Conservation (phyloP, 768 basidiomycete genomes). For the Dacryopinax spathularia region DNA sequence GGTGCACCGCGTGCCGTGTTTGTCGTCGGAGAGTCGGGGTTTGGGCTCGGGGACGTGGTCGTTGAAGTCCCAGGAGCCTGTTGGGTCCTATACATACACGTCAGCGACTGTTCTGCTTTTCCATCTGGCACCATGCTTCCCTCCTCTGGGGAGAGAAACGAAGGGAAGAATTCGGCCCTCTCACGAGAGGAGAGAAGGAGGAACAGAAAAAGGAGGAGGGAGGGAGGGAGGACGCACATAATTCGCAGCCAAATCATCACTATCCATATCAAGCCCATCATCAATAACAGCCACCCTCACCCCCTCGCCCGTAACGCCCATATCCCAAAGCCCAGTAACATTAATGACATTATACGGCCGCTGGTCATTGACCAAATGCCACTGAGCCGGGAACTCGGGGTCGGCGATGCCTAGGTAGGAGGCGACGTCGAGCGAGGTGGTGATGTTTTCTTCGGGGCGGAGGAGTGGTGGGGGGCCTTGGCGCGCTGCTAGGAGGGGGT, state of each 20-base stretch:
- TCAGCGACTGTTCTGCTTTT: neutral
- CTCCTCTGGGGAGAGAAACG: neutral
- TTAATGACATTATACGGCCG: slow-evolving; percentile 72
- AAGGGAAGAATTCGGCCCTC: neutral
- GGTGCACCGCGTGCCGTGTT: slow-evolving; percentile 94
- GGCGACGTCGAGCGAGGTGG: slow-evolving; percentile 29
- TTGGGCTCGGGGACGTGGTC: slow-evolving; percentile 78
- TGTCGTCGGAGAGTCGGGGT: slow-evolving; percentile 78
- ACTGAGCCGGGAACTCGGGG: slow-evolving; percentile 72
- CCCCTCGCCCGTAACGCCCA: slow-evolving; percentile 76
- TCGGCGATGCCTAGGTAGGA: slow-evolving; percentile 56
- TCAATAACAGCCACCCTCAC: slow-evolving; percentile 82
- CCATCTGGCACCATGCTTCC: neutral
- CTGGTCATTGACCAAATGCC: slow-evolving; percentile 88
- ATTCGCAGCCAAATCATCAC: slow-evolving; percentile 73
- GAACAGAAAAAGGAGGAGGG: too few relatives aligned
- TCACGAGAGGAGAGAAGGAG: too few relatives aligned
- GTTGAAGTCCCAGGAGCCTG: slow-evolving; percentile 91
- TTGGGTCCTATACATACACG: slow-evolving; percentile 44
- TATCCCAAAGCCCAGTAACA: slow-evolving; percentile 72
- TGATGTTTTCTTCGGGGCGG: neutral
- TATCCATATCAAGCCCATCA: slow-evolving; percentile 85
- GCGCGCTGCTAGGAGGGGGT: slow-evolving; percentile 3
- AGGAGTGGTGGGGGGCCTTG: slow-evolving; percentile 1
- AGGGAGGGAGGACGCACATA: slow-evolving; percentile 51